Percentiles rank a stretch among this genome's conserved stretches.
Evolutionary conservation across 768 basidiomycete genomes (phyloP).

Genomic region (Coprinopsis strossmayeri): DNA sequence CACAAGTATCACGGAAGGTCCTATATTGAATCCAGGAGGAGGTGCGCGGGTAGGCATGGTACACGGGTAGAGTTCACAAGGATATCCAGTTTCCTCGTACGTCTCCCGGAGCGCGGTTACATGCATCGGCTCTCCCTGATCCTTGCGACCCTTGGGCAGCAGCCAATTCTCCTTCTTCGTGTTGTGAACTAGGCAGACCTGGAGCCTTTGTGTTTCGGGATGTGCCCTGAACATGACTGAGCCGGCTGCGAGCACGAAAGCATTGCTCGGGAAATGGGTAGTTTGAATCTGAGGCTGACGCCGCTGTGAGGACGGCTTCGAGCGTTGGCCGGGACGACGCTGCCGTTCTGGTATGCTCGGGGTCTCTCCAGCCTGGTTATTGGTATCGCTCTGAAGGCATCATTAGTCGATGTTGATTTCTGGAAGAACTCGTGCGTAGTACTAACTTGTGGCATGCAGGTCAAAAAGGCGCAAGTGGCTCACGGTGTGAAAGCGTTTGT

Average conservation of each 20-base stretch:
- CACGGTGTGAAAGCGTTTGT: too few species aligned
- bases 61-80: conserved; percentile 42
- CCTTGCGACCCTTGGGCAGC: conserved; percentile 60
- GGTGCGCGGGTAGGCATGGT: conserved; percentile 54
- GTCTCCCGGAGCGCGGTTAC: conserved; percentile 53
- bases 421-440: too few species aligned
- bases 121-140: conserved; percentile 45
- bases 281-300: too few species aligned
- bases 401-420: too few species aligned
- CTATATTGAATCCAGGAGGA: conserved; percentile 30
- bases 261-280: conserved; percentile 8
- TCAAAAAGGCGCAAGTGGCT: too few species aligned
- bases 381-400: too few species aligned
- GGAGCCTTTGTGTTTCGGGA: conserved; percentile 15
- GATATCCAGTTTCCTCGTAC: conserved; percentile 60
- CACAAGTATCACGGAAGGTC: conserved; percentile 15
- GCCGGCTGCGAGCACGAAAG: conserved; percentile 37
- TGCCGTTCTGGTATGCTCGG: too few species aligned
- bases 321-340: too few species aligned
- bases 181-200: conserved; percentile 35
- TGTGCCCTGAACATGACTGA: conserved; percentile 30
- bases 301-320: too few species aligned
- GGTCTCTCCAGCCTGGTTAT: too few species aligned
- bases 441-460: too few species aligned
- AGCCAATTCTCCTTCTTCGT: conserved; percentile 25